Evolutionary conservation across 495 filamentous ascomycete species (phyloP).

Genomic region (Podospora fimiseda): DNA sequence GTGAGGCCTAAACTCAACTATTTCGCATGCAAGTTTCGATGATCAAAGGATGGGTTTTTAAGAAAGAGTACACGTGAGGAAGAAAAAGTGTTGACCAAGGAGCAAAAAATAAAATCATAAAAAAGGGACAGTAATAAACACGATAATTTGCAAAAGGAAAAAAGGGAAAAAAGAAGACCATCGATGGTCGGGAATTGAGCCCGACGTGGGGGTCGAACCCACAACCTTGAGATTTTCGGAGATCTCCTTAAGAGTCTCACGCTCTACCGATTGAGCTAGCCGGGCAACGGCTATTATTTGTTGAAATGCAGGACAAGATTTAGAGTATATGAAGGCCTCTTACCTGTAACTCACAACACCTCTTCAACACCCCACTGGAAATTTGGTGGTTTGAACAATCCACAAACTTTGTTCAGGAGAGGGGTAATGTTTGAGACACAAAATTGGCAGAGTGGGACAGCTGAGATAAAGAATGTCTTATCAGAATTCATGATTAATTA

Average conservation of each 20-base stretch:
- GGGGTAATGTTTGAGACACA: too few species aligned
- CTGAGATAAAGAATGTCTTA: not conserved
- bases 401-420: too few species aligned
- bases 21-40: too few species aligned
- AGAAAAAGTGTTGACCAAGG: too few species aligned
- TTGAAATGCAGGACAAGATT: not conserved
- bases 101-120: too few species aligned
- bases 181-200: conserved; percentile 19
- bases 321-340: not conserved
- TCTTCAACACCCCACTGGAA: too few species aligned
- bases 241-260: conserved; percentile 64
- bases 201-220: conserved; percentile 23
- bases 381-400: not conserved
- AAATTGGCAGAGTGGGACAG: not conserved
- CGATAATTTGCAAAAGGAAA: too few species aligned
- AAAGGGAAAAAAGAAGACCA: conserved; percentile 1
- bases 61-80: too few species aligned
- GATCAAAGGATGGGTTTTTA: too few species aligned
- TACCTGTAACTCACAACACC: too few species aligned
- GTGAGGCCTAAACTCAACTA: too few species aligned
- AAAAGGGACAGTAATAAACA: too few species aligned
- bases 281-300: conserved; percentile 17
- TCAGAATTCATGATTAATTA: not conserved
- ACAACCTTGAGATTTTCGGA: conserved; percentile 21
- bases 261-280: conserved; percentile 82